A percentile compares a stretch with the other conserved stretches of the same genome.
Evolutionary conservation across 2,329 filamentous ascomycete species (phyloP).

Genomic region (Apiospora arundinis): DNA sequence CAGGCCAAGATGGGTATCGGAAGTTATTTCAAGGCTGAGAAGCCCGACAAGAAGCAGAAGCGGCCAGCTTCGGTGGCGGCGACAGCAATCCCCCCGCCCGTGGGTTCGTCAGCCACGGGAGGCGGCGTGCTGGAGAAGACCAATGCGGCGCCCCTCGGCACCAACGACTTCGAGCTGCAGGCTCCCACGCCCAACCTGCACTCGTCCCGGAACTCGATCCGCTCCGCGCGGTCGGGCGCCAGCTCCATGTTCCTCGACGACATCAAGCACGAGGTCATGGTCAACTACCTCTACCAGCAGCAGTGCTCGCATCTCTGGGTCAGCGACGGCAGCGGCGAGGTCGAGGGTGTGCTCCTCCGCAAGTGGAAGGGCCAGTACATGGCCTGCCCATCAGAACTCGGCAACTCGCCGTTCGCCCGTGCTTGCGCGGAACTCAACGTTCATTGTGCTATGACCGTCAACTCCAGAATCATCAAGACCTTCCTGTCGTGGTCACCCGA

Average conservation of each 20-base stretch:
- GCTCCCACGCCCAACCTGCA: slow-evolving; percentile 54
- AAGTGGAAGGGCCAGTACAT: slow-evolving; percentile 74
- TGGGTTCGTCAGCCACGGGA: slow-evolving; percentile 37
- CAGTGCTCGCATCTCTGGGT: slow-evolving; percentile 79
- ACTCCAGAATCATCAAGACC: slow-evolving; percentile 79
- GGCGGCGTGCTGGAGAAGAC: slow-evolving; percentile 21
- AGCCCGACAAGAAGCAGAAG: slow-evolving; percentile 43
- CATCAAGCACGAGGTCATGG: slow-evolving; percentile 83
- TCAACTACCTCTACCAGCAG: slow-evolving; percentile 82
- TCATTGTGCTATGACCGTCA: slow-evolving; percentile 80
- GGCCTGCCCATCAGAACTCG: slow-evolving; percentile 72
- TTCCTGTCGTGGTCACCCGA: slow-evolving; percentile 77
- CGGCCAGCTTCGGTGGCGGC: slow-evolving; percentile 30
- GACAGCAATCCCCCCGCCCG: slow-evolving; percentile 45
- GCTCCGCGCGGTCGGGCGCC: slow-evolving; percentile 50
- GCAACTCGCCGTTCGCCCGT: slow-evolving; percentile 66
- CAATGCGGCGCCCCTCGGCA: slow-evolving; percentile 23
- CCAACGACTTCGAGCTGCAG: slow-evolving; percentile 56
- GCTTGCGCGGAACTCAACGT: slow-evolving; percentile 75
- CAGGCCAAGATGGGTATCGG: slow-evolving; percentile 63
- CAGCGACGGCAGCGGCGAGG: slow-evolving; percentile 68
- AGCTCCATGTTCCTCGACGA: slow-evolving; percentile 69
- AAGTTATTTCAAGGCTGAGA: slow-evolving; percentile 66
- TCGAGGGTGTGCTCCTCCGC: slow-evolving; percentile 75
- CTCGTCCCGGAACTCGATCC: slow-evolving; percentile 59